phyloP scores from a whole-genome alignment of 768 basidiomycete genomes.

The Tricholoma hemisulphureum region DNA sequence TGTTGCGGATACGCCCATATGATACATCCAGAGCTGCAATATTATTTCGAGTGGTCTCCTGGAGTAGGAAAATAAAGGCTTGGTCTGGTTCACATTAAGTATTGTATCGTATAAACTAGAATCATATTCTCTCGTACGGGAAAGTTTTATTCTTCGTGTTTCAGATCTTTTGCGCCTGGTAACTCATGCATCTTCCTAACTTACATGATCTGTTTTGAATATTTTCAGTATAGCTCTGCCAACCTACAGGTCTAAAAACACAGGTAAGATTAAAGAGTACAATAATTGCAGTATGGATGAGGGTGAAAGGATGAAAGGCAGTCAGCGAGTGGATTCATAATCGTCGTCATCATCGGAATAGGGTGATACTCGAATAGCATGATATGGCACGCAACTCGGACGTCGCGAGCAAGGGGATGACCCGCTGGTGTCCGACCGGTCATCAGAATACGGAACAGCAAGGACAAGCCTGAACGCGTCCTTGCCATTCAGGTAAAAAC shows the following conservation, averaged over 20 bases:
- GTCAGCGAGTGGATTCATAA: constrained; percentile 34
- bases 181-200: no score
- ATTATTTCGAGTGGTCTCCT: not conserved
- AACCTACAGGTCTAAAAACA: not conserved
- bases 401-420: constrained; percentile 22
- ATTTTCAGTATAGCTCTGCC: no score
- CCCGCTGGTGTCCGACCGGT: constrained; percentile 29
- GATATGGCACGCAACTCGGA: constrained; percentile 26
- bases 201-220: no score
- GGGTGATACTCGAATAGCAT: constrained; percentile 44
- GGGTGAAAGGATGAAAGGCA: not conserved
- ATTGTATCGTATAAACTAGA: constrained; percentile 1
- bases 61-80: not conserved
- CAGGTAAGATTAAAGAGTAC: constrained; percentile 1
- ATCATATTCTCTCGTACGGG: no score
- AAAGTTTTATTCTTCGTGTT: not conserved
- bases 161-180: no score
- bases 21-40: not conserved
- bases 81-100: not conserved
- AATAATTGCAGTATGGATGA: not conserved
- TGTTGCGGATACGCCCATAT: not conserved
- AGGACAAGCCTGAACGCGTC: constrained; percentile 88
- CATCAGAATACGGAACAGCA: constrained; percentile 44
- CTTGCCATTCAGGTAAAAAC: constrained; percentile 97
- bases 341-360: constrained; percentile 47